These are phyloP conservation scores for Sclerotinia borealis DNA, from an alignment of 2,329 filamentous ascomycete species.

Conservation along the genomic window DNA sequence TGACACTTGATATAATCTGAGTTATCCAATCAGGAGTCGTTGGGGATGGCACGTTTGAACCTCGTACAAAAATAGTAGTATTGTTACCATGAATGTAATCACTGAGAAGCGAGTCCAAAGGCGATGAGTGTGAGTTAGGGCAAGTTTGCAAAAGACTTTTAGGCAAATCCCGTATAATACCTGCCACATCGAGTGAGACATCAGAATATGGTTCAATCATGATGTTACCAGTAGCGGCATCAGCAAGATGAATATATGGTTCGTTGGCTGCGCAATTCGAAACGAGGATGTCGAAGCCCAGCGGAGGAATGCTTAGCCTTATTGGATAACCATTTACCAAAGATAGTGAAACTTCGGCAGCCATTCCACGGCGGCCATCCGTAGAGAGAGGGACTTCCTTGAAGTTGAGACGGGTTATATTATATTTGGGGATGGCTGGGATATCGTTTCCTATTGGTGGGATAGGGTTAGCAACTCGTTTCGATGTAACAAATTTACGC, in stretches of 20 bases:
- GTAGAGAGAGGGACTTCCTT: conserved; percentile 58
- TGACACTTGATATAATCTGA: conserved; percentile 73
- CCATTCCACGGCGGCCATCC: conserved; percentile 54
- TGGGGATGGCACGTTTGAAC: conserved; percentile 59
- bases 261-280: conserved; percentile 70
- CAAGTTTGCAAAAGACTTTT: conserved; percentile 66
- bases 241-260: conserved; percentile 70
- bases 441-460: conserved; percentile 53
- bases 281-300: conserved; percentile 80
- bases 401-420: conserved; percentile 75
- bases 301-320: conserved; percentile 66
- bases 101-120: conserved; percentile 74
- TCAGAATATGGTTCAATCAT: conserved; percentile 61
- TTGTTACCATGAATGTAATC: conserved; percentile 76
- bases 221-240: conserved; percentile 63
- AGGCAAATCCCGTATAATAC: conserved; percentile 67
- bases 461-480: conserved; percentile 21
- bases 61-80: conserved; percentile 76
- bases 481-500: neutral
- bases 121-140: conserved; percentile 71
- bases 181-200: conserved; percentile 64
- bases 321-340: conserved; percentile 75
- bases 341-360: conserved; percentile 68
- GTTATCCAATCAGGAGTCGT: conserved; percentile 77
- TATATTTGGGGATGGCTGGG: conserved; percentile 72